Evolutionary conservation across 1,284 basidiomycete genomes (phyloP).

Genomic region (Serendipita sp.): DNA sequence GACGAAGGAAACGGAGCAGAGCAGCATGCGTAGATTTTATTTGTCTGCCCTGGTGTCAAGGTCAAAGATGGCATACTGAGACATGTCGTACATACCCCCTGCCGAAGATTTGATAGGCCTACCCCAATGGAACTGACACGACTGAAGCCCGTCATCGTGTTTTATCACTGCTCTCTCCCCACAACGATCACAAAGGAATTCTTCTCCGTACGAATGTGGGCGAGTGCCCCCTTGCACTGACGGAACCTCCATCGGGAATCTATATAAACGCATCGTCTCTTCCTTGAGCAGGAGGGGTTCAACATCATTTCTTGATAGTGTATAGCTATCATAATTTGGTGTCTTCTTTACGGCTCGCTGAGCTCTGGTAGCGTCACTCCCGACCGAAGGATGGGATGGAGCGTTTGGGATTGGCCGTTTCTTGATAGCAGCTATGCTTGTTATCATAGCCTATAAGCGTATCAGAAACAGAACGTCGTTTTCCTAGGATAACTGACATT

Average conservation of each 20-base stretch:
- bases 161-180: constrained; percentile 52
- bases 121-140: constrained; percentile 78
- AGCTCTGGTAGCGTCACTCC: constrained; percentile 57
- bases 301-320: constrained; percentile 22
- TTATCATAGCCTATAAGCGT: constrained; percentile 48
- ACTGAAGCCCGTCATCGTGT: constrained; percentile 37
- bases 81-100: constrained; percentile 35
- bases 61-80: constrained; percentile 15
- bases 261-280: constrained; percentile 50
- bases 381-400: constrained; percentile 57
- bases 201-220: constrained; percentile 53
- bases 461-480: background rate
- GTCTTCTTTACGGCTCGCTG: constrained; percentile 29
- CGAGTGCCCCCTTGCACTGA: constrained; percentile 40
- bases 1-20: constrained; percentile 29
- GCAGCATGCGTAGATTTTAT: constrained; percentile 54
- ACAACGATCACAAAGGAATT: constrained; percentile 66
- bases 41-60: constrained; percentile 39
- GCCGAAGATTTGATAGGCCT: constrained; percentile 40
- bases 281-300: constrained; percentile 41
- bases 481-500: constrained; percentile 33
- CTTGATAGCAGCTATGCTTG: constrained; percentile 57
- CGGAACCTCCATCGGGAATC: constrained; percentile 60
- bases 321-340: constrained; percentile 2
- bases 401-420: constrained; percentile 50